Evolutionary conservation across 78 protist species (phyloP).

Genomic region (Salpingoeca rosetta): DNA sequence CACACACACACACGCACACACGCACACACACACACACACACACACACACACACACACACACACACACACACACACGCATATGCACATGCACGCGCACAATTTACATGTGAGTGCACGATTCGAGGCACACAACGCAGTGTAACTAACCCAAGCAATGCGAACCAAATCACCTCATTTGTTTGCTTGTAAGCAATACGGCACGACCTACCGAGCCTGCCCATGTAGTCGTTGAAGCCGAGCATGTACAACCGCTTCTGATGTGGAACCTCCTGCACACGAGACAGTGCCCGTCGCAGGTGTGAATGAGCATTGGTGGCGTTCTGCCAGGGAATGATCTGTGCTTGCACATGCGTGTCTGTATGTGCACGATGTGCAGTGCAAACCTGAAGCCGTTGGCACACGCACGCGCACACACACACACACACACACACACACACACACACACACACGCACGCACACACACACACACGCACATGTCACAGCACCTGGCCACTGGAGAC

Average conservation of each 20-base stretch:
- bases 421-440: no score
- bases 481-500: neutral
- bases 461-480: no score
- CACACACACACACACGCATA: constrained; percentile 5
- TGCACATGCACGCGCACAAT: neutral
- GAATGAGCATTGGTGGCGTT: no score
- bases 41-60: neutral
- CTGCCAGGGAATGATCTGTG: no score
- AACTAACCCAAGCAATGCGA: neutral
- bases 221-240: neutral
- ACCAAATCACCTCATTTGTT: neutral
- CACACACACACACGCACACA: constrained; percentile 14
- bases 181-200: no score
- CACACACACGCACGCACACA: no score
- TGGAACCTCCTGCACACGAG: neutral
- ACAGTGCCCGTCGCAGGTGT: no score
- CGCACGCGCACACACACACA: no score
- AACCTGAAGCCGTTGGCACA: no score
- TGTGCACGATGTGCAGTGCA: no score
- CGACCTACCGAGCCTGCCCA: neutral
- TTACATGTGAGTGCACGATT: neutral
- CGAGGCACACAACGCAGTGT: neutral
- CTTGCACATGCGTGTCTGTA: no score
- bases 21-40: constrained; percentile 1
- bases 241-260: neutral